phyloP scores from a whole-genome alignment of 2,329 filamentous ascomycete genomes.

The Chaetomium globosum region DNA sequence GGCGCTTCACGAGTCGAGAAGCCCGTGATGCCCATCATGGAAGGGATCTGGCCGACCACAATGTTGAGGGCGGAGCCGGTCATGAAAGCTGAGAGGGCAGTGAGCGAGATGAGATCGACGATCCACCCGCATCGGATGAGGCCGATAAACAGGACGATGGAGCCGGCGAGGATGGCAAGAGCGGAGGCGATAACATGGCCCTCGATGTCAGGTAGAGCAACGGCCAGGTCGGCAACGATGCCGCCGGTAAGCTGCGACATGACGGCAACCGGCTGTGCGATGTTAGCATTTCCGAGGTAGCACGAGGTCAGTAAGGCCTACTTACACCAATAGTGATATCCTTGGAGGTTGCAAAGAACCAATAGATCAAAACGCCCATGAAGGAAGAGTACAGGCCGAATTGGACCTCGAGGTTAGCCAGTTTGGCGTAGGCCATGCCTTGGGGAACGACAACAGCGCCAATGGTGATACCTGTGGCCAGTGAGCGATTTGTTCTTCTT shows the following conservation, averaged over 20 bases:
- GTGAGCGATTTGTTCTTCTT: conserved; percentile 17
- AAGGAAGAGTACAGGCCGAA: conserved; percentile 95
- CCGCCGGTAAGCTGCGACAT: conserved; percentile 89
- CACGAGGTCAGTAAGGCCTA: conserved; percentile 36
- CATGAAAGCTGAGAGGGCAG: conserved; percentile 93
- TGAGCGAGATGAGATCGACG: conserved; percentile 88
- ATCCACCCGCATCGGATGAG: conserved; percentile 82
- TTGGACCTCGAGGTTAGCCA: conserved; percentile 77
- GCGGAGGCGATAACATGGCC: conserved; percentile 74
- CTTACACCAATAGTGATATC: conserved; percentile 94
- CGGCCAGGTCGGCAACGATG: conserved; percentile 68
- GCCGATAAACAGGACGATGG: conserved; percentile 77
- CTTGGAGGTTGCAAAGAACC: conserved; percentile 97
- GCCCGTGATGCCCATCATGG: conserved; percentile 75
- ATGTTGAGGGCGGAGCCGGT: conserved; percentile 94
- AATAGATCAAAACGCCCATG: conserved; percentile 92
- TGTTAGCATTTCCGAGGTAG: conserved; percentile 26
- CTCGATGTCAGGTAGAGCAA: conserved; percentile 58
- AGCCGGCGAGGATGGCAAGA: conserved; percentile 75
- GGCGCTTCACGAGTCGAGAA: conserved; percentile 77
- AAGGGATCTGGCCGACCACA: conserved; percentile 77
- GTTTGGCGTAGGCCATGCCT: conserved; percentile 89
- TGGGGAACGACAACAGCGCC: conserved; percentile 84
- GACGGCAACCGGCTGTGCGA: conserved; percentile 78
- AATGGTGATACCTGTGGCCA: conserved; percentile 52